Conservation (phyloP, 768 basidiomycete species). For the Lentinus tigrinus region DNA sequence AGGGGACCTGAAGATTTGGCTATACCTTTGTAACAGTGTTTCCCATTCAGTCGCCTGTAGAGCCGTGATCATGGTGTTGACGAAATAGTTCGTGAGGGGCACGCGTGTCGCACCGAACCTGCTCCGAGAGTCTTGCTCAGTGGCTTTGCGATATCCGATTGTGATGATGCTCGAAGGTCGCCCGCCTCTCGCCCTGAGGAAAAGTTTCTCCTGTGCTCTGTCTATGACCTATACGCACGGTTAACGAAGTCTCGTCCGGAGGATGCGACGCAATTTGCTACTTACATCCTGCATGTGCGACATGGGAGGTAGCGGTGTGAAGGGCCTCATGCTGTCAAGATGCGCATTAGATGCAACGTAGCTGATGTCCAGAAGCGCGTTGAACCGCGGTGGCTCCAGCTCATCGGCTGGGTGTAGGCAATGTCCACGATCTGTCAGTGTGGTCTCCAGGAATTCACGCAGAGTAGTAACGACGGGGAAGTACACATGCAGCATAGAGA, state of each 20-base stretch:
- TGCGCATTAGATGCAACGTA: conserved; percentile 39
- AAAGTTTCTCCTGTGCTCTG: conserved; percentile 54
- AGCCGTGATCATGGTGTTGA: conserved; percentile 75
- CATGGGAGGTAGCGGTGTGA: conserved; percentile 36
- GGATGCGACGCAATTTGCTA: neutral
- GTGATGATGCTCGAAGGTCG: conserved; percentile 60
- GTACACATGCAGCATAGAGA: conserved; percentile 17
- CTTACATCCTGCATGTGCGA: conserved; percentile 56
- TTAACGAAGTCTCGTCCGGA: neutral
- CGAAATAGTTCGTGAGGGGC: conserved; percentile 56
- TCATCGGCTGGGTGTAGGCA: neutral
- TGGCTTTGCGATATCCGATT: conserved; percentile 56
- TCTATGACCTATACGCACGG: conserved; percentile 52
- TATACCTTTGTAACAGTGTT: conserved; percentile 59
- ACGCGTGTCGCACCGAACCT: conserved; percentile 33
- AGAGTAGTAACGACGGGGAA: conserved; percentile 20
- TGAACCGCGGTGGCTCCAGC: conserved; percentile 11
- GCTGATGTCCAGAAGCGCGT: conserved; percentile 41
- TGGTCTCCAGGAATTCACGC: conserved; percentile 8
- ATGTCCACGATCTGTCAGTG: neutral
- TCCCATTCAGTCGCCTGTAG: conserved; percentile 70
- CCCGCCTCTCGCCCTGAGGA: conserved; percentile 35
- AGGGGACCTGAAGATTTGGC: too few relatives aligned
- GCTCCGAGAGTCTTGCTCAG: conserved; percentile 36
- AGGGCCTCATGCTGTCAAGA: neutral